Conservation (phyloP, 2,329 filamentous ascomycete genomes). For the Aspergillus candidus region DNA sequence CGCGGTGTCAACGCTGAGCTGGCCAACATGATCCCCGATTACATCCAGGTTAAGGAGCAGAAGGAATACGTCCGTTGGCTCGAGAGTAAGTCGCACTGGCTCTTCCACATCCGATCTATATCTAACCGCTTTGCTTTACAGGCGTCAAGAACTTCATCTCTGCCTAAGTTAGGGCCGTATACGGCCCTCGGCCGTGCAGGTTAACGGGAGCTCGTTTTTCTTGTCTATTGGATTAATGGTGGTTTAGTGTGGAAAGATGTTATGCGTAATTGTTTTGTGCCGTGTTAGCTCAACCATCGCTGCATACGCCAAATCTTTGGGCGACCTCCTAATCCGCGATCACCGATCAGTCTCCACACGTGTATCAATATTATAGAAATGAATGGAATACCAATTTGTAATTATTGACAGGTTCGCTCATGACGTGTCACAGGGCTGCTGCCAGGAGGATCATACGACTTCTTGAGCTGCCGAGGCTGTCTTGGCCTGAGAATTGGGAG, state of each 20-base stretch:
- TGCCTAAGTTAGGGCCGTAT: conserved; percentile 42
- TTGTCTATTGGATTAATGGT: too few species aligned
- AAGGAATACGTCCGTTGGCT: conserved; percentile 92
- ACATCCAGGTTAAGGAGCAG: conserved; percentile 98
- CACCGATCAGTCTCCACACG: background rate
- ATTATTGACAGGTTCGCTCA: conserved; percentile 5
- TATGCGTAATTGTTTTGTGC: background rate
- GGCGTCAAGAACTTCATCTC: conserved; percentile 82
- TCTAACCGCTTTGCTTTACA: conserved; percentile 20
- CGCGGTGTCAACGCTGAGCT: conserved; percentile 81
- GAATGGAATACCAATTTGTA: conserved; percentile 13
- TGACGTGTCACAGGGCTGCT: background rate
- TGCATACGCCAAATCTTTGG: conserved; percentile 1
- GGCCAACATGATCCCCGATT: conserved; percentile 87
- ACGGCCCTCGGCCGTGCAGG: too few species aligned
- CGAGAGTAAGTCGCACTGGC: conserved; percentile 48
- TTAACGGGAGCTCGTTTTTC: too few species aligned
- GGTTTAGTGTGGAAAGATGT: too few species aligned
- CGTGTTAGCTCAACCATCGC: background rate
- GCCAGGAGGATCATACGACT: too few species aligned
- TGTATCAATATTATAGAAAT: conserved; percentile 21
- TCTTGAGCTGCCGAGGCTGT: too few species aligned
- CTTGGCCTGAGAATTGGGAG: too few species aligned
- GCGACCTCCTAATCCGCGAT: background rate
- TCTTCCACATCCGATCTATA: background rate